phyloP scores from a whole-genome alignment of 2,329 filamentous ascomycete genomes.

The Aspergillus quadrilineatus region DNA sequence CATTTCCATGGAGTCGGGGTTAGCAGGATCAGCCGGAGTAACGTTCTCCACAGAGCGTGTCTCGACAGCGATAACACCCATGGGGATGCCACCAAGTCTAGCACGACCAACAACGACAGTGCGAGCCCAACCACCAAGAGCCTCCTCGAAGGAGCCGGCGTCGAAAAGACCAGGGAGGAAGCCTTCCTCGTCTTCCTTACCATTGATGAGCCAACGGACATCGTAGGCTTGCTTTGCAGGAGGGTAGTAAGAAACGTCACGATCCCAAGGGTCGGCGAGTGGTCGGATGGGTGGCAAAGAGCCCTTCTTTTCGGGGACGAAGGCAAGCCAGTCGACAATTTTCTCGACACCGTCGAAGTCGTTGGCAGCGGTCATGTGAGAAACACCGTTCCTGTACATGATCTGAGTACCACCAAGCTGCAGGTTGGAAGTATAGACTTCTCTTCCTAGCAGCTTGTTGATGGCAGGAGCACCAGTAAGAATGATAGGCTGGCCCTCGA shows the following conservation, averaged over 20 bases:
- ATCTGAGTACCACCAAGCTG: slow-evolving; percentile 99
- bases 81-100: slow-evolving; percentile 92
- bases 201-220: slow-evolving; percentile 87
- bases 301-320: slow-evolving; percentile 92
- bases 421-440: slow-evolving; percentile 98
- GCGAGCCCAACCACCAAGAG: slow-evolving; percentile 93
- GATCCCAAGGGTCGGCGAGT: slow-evolving; percentile 84
- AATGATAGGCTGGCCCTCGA: slow-evolving; percentile 98
- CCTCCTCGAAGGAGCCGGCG: slow-evolving; percentile 93
- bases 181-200: slow-evolving; percentile 77
- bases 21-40: slow-evolving; percentile 92
- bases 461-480: slow-evolving; percentile 94
- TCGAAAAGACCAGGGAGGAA: slow-evolving; percentile 94
- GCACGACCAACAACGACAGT: slow-evolving; percentile 96
- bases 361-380: slow-evolving; percentile 95
- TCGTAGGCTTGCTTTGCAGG: slow-evolving; percentile 84
- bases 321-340: slow-evolving; percentile 98
- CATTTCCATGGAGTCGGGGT: slow-evolving; percentile 97
- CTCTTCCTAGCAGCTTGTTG: slow-evolving; percentile 96
- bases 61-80: slow-evolving; percentile 98
- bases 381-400: slow-evolving; percentile 99
- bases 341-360: slow-evolving; percentile 97
- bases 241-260: slow-evolving; percentile 79
- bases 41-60: slow-evolving; percentile 95
- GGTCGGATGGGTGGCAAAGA: slow-evolving; percentile 90